Conservation (phyloP, 2,329 filamentous ascomycete species). For the Diaporthe nobilis region DNA sequence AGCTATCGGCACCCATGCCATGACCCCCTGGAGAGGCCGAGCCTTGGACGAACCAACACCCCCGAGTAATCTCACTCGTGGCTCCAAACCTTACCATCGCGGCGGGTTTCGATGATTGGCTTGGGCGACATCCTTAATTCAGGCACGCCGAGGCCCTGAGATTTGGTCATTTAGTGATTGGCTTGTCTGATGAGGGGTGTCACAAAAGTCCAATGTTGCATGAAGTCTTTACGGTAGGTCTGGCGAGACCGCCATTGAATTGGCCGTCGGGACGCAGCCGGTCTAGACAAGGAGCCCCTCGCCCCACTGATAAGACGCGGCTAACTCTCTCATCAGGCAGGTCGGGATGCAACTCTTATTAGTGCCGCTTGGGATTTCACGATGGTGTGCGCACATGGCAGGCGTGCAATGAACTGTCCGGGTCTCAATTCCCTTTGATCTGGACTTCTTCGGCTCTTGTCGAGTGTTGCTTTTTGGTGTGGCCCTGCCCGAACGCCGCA, state of each 20-base stretch:
- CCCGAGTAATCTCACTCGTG: background rate
- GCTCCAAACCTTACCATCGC: slow-evolving; percentile 22
- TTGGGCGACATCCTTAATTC: slow-evolving; percentile 1
- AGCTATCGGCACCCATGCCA: slow-evolving; percentile 24
- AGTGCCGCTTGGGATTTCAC: background rate
- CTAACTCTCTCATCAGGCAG: slow-evolving; percentile 19
- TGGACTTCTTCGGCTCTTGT: background rate
- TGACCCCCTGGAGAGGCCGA: slow-evolving; percentile 22
- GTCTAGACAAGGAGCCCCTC: slow-evolving; percentile 8
- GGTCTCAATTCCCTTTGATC: no score
- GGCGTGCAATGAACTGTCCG: background rate
- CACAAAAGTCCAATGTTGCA: slow-evolving; percentile 14
- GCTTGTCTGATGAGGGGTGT: slow-evolving; percentile 12
- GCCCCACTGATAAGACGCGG: slow-evolving; percentile 24
- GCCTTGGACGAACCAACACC: background rate
- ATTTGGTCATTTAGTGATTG: slow-evolving; percentile 26
- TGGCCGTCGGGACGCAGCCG: slow-evolving; percentile 6
- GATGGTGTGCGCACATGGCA: background rate
- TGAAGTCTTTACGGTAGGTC: background rate
- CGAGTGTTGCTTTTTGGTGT: background rate
- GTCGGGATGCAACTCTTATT: background rate
- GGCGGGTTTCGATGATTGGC: slow-evolving; percentile 34
- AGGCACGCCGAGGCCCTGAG: slow-evolving; percentile 1
- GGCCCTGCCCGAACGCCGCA: background rate
- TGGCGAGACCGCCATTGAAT: background rate